These are phyloP conservation scores for Cryoendolithus antarcticus DNA, from an alignment of 2,329 filamentous ascomycete genomes.

Conservation along the genomic window DNA sequence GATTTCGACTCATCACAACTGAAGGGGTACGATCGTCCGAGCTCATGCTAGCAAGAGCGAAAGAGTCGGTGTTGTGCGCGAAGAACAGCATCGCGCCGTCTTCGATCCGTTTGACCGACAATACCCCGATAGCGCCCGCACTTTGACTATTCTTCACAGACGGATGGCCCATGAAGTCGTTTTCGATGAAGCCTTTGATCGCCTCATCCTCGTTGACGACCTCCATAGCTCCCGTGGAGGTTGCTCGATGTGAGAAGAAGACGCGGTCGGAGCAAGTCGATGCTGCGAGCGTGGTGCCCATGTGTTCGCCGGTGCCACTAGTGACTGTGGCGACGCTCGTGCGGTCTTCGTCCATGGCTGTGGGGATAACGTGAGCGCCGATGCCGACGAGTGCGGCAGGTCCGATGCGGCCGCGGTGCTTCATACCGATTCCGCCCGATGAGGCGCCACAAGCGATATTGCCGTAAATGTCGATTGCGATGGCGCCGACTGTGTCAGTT, in stretches of 20 bases:
- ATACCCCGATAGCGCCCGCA: slow-evolving; percentile 76
- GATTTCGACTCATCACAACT: slow-evolving; percentile 78
- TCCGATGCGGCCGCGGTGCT: slow-evolving; percentile 80
- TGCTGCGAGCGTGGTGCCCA: slow-evolving; percentile 89
- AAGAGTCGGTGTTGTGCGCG: slow-evolving; percentile 87
- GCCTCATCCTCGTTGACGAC: slow-evolving; percentile 64
- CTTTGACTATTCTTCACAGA: slow-evolving; percentile 71
- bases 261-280: slow-evolving; percentile 75
- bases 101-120: slow-evolving; percentile 74
- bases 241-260: slow-evolving; percentile 33
- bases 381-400: slow-evolving; percentile 88
- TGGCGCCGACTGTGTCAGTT: slow-evolving; percentile 90
- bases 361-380: slow-evolving; percentile 78
- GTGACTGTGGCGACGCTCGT: slow-evolving; percentile 72
- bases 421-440: slow-evolving; percentile 97
- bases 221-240: slow-evolving; percentile 24
- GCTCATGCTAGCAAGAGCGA: slow-evolving; percentile 76
- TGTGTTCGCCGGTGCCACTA: slow-evolving; percentile 93
- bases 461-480: slow-evolving; percentile 75
- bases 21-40: slow-evolving; percentile 61
- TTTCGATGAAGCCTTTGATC: slow-evolving; percentile 62
- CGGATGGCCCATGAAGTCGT: slow-evolving; percentile 90
- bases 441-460: slow-evolving; percentile 90
- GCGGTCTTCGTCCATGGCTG: slow-evolving; percentile 56
- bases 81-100: slow-evolving; percentile 77